Conservation (phyloP, 2,329 filamentous ascomycete genomes). For the Lachnellula willkommii region DNA sequence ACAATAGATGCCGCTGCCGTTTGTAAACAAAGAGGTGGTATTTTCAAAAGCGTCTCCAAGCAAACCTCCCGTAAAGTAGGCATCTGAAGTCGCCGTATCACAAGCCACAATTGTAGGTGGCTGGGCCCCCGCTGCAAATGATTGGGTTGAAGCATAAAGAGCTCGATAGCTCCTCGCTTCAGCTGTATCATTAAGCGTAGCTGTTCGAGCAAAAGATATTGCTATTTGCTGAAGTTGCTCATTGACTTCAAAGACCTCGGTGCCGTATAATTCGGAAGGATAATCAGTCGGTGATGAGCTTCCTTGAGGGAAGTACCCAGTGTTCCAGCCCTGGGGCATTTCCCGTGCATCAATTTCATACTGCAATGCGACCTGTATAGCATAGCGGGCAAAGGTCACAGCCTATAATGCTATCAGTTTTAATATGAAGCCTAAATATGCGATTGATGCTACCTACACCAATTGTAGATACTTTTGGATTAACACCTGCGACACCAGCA, state of each 20-base stretch:
- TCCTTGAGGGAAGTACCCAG: slow-evolving; percentile 63
- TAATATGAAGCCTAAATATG: too few species aligned
- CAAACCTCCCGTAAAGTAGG: slow-evolving; percentile 61
- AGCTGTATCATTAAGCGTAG: slow-evolving; percentile 45
- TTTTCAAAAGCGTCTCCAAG: slow-evolving; percentile 59
- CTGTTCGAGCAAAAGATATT: slow-evolving; percentile 41
- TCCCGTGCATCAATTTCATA: slow-evolving; percentile 69
- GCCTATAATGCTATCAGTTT: slow-evolving; percentile 17
- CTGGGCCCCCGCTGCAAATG: slow-evolving; percentile 35
- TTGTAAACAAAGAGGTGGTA: slow-evolving; percentile 57
- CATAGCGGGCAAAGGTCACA: slow-evolving; percentile 62
- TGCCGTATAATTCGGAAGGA: slow-evolving; percentile 55
- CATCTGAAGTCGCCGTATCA: slow-evolving; percentile 63
- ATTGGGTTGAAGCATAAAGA: slow-evolving; percentile 36
- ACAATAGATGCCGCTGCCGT: slow-evolving; percentile 61
- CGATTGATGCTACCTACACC: slow-evolving; percentile 32
- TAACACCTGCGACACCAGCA: slow-evolving; percentile 68
- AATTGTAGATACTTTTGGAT: slow-evolving; percentile 59
- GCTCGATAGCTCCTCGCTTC: slow-evolving; percentile 47
- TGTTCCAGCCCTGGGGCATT: slow-evolving; percentile 56
- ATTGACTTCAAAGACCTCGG: slow-evolving; percentile 63
- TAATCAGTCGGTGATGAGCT: slow-evolving; percentile 46
- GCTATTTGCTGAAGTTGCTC: slow-evolving; percentile 47
- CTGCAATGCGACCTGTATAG: slow-evolving; percentile 67
- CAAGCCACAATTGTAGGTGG: slow-evolving; percentile 55